These are phyloP conservation scores for Candida pseudofarinosa DNA, from an alignment of 805 yeast species.

Conservation along the genomic window DNA sequence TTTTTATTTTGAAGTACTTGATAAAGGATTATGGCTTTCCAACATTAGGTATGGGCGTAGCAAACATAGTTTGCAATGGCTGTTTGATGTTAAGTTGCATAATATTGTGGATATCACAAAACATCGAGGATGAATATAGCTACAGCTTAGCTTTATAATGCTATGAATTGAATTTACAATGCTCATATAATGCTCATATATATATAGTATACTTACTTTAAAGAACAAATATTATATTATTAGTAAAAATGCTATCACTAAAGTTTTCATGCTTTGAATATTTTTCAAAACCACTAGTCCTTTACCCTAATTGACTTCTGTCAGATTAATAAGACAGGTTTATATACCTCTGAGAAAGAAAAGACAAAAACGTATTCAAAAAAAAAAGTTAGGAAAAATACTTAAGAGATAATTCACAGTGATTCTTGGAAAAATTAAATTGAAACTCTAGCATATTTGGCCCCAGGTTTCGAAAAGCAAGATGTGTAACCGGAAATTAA, in stretches of 20 bases:
- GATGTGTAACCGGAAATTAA: not conserved
- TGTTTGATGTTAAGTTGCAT: slow-evolving; percentile 86
- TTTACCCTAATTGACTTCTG: not conserved
- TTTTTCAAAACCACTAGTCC: not conserved
- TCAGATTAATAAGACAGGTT: not conserved
- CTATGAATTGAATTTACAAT: not conserved
- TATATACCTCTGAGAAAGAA: not conserved
- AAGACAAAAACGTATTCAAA: not conserved
- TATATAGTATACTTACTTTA: not conserved
- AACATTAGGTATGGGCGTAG: slow-evolving; percentile 89
- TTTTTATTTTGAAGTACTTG: slow-evolving; percentile 78
- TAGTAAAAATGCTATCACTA: not conserved
- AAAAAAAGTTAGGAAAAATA: not conserved
- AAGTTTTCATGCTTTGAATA: not conserved
- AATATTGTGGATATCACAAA: slow-evolving; percentile 89
- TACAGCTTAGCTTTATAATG: slow-evolving; percentile 74
- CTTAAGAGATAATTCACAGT: not conserved
- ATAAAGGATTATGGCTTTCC: slow-evolving; percentile 79
- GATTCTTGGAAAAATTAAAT: not conserved
- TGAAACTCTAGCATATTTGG: not conserved
- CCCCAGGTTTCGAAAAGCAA: not conserved
- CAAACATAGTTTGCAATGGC: slow-evolving; percentile 77
- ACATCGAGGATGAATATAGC: slow-evolving; percentile 92
- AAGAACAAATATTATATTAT: not conserved
- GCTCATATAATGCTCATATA: no score